Evolutionary conservation across 768 basidiomycete species (phyloP).

Genomic region (Cystofilobasidium ferigula): DNA sequence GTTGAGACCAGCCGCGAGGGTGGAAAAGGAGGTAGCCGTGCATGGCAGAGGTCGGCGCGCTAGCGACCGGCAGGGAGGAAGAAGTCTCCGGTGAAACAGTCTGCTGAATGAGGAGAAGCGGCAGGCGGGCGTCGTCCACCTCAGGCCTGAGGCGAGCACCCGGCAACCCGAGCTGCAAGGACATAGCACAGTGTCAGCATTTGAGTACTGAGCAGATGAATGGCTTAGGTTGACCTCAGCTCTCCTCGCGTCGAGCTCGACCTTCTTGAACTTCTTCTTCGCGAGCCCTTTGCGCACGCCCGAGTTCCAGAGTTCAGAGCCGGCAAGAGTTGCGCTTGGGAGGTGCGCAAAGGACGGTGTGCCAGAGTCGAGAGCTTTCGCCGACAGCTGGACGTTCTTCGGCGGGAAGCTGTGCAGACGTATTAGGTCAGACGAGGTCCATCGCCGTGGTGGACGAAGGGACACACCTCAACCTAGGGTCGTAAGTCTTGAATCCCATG

Average conservation of each 20-base stretch:
- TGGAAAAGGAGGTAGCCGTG: constrained; percentile 82
- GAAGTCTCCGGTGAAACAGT: constrained; percentile 41
- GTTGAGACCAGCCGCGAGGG: constrained; percentile 81
- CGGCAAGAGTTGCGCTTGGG: constrained; percentile 53
- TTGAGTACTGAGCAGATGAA: neutral
- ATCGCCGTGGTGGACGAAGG: neutral
- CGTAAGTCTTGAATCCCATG: constrained; percentile 65
- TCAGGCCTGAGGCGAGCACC: constrained; percentile 58
- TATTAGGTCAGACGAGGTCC: neutral
- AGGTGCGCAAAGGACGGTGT: constrained; percentile 41
- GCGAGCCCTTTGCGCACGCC: constrained; percentile 45
- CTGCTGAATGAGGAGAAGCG: constrained; percentile 70
- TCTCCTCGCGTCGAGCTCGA: constrained; percentile 72
- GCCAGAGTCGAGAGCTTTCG: constrained; percentile 31
- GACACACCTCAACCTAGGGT: constrained; percentile 72
- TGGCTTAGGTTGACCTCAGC: constrained; percentile 55
- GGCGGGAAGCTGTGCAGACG: constrained; percentile 61
- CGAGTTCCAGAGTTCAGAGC: constrained; percentile 61
- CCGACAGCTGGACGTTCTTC: constrained; percentile 50
- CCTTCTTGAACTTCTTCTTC: constrained; percentile 63
- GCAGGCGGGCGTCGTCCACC: constrained; percentile 70
- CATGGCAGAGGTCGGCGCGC: constrained; percentile 36
- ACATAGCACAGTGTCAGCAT: neutral
- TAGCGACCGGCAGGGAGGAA: constrained; percentile 29
- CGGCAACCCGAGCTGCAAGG: constrained; percentile 57